Percentiles rank a stretch among this genome's conserved stretches.
Conservation (phyloP, 1,284 basidiomycete genomes). For the Ganoderma sinense region DNA sequence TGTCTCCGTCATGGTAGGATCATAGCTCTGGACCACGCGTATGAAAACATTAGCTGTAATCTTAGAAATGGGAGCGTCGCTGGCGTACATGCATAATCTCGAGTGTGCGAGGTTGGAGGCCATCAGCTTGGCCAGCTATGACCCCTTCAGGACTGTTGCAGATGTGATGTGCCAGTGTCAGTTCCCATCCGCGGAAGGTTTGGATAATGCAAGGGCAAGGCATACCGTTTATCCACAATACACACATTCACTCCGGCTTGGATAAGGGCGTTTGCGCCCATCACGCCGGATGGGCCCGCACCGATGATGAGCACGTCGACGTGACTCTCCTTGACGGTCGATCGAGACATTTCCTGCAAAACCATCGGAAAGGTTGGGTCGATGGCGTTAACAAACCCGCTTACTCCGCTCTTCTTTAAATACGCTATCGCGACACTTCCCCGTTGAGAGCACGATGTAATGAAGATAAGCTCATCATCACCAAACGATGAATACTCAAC, state of each 20-base stretch:
- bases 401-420: not conserved
- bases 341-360: not conserved
- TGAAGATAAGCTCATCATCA: not conserved
- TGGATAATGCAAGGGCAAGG: constrained; percentile 18
- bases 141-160: constrained; percentile 60
- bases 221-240: constrained; percentile 70
- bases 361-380: not conserved
- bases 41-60: not conserved
- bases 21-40: constrained; percentile 65
- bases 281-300: constrained; percentile 64
- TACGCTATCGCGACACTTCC: not conserved
- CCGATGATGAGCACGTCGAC: constrained; percentile 67
- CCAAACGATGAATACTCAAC: not conserved
- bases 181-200: not conserved
- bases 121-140: constrained; percentile 78
- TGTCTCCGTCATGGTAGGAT: constrained; percentile 61
- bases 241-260: constrained; percentile 66
- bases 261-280: constrained; percentile 71
- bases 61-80: not conserved
- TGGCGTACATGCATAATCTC: constrained; percentile 73
- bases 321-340: not conserved
- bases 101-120: constrained; percentile 79
- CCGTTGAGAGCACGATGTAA: not conserved
- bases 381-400: not conserved
- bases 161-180: not conserved